Percentiles rank a stretch among this genome's conserved stretches.
Evolutionary conservation across 352 stramenopile species (phyloP).

Genomic region (Pythium oligandrum): DNA sequence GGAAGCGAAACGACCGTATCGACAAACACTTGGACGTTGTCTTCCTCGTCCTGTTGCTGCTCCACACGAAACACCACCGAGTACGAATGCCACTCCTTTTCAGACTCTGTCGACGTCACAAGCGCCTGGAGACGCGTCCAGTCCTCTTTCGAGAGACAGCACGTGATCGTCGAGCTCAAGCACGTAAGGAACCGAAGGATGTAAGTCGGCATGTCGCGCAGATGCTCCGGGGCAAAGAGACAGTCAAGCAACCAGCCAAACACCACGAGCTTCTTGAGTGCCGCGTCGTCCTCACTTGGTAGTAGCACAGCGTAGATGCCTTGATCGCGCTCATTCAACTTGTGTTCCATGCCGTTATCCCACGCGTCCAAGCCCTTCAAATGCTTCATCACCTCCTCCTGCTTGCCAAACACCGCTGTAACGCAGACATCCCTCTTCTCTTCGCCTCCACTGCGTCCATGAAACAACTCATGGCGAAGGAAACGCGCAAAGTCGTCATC

Average conservation of each 20-base stretch:
- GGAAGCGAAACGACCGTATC: neutral
- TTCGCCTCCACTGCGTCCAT: conserved; percentile 1
- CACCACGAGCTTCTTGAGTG: neutral
- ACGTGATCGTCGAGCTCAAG: conserved; percentile 41
- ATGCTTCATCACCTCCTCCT: conserved; percentile 39
- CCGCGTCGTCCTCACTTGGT: neutral
- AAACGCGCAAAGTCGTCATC: conserved; percentile 63
- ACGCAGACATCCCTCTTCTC: conserved; percentile 21
- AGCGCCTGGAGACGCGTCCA: conserved; percentile 21
- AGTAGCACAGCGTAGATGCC: conserved; percentile 49
- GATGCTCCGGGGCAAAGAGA: conserved; percentile 29
- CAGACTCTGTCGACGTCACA: conserved; percentile 12
- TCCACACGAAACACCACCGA: conserved; percentile 27
- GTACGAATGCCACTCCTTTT: conserved; percentile 27
- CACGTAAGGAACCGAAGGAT: conserved; percentile 62
- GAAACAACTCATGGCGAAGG: conserved; percentile 45
- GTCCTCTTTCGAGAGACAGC: conserved; percentile 38
- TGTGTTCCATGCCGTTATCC: conserved; percentile 34
- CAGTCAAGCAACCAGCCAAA: conserved; percentile 58
- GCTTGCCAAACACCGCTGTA: conserved; percentile 53
- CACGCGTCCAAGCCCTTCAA: conserved; percentile 33
- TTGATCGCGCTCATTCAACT: conserved; percentile 32
- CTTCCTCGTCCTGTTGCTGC: conserved; percentile 16
- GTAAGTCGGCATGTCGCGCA: conserved; percentile 65
- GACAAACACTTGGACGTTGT: conserved; percentile 6